Percentiles rank a stretch among this genome's conserved stretches.
These are phyloP conservation scores for Quercus wislizeni DNA, from an alignment of 306 rosid genomes.

Conservation along the genomic window DNA sequence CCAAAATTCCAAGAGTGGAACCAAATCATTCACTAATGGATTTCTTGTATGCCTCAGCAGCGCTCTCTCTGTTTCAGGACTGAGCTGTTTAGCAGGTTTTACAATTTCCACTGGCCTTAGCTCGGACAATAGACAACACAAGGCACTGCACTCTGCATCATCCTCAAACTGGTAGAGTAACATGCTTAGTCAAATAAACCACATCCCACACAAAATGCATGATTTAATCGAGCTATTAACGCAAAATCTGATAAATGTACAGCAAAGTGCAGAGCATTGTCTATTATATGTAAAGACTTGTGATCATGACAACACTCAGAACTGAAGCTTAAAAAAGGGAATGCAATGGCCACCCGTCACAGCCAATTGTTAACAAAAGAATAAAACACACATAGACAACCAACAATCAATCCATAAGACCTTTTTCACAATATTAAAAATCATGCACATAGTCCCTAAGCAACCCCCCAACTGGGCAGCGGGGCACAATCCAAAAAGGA, in stretches of 20 bases:
- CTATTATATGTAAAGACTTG: not conserved
- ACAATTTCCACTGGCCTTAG: slow-evolving; percentile 91
- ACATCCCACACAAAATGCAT: not conserved
- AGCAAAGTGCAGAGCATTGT: not conserved
- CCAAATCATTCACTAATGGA: slow-evolving; percentile 84
- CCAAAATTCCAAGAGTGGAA: slow-evolving; percentile 83
- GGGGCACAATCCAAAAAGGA: not conserved
- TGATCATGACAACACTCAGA: not conserved
- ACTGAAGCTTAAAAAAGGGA: not conserved
- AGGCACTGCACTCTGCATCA: slow-evolving; percentile 76
- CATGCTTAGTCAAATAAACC: slow-evolving; percentile 6
- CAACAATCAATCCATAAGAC: not conserved
- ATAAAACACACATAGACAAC: not conserved
- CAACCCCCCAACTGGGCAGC: not conserved
- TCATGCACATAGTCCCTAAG: not conserved
- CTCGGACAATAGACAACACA: slow-evolving; percentile 84
- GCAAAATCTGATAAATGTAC: not conserved
- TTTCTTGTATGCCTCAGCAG: slow-evolving; percentile 75
- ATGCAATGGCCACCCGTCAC: not conserved
- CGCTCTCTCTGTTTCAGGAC: slow-evolving; percentile 78
- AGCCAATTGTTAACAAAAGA: not conserved
- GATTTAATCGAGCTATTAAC: slow-evolving; percentile 12
- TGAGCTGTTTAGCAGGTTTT: slow-evolving; percentile 76
- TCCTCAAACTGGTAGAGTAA: slow-evolving; percentile 67
- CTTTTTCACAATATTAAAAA: not conserved